Evolutionary conservation across 2,329 filamentous ascomycete species (phyloP).

Genomic region (Corinectria fuckeliana): DNA sequence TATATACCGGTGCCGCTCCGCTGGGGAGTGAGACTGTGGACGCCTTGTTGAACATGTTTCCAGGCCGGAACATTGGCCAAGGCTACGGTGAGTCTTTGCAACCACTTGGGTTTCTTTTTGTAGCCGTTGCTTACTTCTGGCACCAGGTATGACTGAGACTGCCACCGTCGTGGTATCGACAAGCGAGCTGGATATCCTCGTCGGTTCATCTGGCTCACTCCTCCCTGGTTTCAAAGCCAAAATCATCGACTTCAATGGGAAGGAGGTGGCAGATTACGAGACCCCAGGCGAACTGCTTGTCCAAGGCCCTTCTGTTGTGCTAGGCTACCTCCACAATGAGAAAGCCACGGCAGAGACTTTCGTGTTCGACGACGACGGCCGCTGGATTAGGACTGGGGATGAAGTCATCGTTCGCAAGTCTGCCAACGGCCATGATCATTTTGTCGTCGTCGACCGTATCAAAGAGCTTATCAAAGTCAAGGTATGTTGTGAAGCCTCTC

Average conservation of each 20-base stretch:
- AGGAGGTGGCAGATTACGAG: constrained; percentile 70
- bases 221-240: constrained; percentile 67
- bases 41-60: constrained; percentile 65
- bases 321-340: constrained; percentile 87
- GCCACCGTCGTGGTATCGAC: constrained; percentile 68
- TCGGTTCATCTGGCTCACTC: constrained; percentile 71
- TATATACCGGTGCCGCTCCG: constrained; percentile 78
- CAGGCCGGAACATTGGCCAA: constrained; percentile 69
- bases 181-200: constrained; percentile 62
- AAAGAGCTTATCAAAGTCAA: constrained; percentile 78
- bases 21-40: constrained; percentile 71
- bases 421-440: constrained; percentile 73
- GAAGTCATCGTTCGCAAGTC: constrained; percentile 73
- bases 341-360: constrained; percentile 83
- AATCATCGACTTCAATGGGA: constrained; percentile 68
- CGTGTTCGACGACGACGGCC: constrained; percentile 65
- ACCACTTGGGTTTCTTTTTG: not conserved
- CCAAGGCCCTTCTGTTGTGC: constrained; percentile 74
- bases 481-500: constrained; percentile 45
- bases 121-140: not conserved
- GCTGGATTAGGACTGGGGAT: constrained; percentile 84
- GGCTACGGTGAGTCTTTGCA: constrained; percentile 4
- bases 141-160: constrained; percentile 73
- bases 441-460: constrained; percentile 80
- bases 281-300: constrained; percentile 81